Evolutionary conservation across 148 eudicot species (phyloP).

Genomic region (Salicornia ramosissima): DNA sequence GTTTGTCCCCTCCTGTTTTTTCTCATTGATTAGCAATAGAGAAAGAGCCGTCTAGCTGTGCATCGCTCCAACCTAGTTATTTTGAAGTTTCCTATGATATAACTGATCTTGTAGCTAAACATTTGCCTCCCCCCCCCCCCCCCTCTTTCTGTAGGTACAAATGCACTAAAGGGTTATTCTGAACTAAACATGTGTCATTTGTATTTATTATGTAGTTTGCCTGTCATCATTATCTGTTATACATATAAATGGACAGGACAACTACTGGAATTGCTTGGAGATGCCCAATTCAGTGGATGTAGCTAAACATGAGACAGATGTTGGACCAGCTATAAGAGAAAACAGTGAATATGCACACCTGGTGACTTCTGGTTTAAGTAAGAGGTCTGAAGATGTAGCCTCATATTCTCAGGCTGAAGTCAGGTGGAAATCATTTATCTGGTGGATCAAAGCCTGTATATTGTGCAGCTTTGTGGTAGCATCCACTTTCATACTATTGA

Average conservation of each 20-base stretch:
- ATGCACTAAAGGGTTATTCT: background rate
- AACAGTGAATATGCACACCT: conserved; percentile 75
- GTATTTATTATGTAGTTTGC: background rate
- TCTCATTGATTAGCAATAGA: too few relatives aligned
- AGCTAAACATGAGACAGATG: conserved; percentile 29
- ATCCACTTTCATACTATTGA: conserved; percentile 40
- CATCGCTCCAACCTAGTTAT: too few relatives aligned
- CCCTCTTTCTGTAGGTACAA: background rate
- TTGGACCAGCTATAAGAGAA: conserved; percentile 41
- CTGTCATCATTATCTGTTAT: background rate
- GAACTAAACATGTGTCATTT: background rate
- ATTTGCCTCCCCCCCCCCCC: too few relatives aligned
- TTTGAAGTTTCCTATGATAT: too few relatives aligned
- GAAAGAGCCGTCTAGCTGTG: too few relatives aligned
- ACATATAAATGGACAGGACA: conserved; percentile 1
- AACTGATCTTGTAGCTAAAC: too few relatives aligned
- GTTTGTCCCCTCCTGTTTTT: too few relatives aligned
- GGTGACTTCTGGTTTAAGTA: conserved; percentile 46
- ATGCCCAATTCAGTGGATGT: conserved; percentile 47
- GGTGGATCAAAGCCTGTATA: conserved; percentile 70
- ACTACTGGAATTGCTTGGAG: conserved; percentile 23
- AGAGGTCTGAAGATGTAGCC: conserved; percentile 35
- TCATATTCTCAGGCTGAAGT: conserved; percentile 31
- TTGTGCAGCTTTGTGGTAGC: conserved; percentile 39
- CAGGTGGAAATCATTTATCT: conserved; percentile 33